These are phyloP conservation scores for Macadamia tetraphylla DNA, from an alignment of 164 flowering plant species.

Conservation along the genomic window DNA sequence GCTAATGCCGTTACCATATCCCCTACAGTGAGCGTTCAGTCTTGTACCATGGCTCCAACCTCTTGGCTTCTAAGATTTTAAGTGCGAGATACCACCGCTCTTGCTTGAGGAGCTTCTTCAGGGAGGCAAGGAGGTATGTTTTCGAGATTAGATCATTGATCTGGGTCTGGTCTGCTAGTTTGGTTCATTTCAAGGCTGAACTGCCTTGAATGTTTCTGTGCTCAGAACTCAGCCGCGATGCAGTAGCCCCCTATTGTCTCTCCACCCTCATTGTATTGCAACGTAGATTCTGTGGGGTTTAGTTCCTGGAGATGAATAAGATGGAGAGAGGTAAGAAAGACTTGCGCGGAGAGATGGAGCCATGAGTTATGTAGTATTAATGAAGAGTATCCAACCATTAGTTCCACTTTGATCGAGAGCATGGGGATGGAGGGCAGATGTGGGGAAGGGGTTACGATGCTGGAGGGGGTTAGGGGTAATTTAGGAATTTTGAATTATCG, in stretches of 20 bases:
- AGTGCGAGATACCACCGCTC: too few relatives aligned
- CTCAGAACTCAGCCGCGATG: conserved; percentile 61
- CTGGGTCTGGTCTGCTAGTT: conserved; percentile 15
- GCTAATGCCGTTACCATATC: conserved; percentile 26
- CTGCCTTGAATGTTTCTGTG: conserved; percentile 81
- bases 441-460: too few relatives aligned
- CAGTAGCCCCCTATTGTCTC: conserved; percentile 69
- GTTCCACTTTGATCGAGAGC: too few relatives aligned
- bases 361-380: neutral
- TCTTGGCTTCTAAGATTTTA: too few relatives aligned
- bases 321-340: conserved; percentile 6
- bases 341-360: conserved; percentile 28
- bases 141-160: conserved; percentile 1
- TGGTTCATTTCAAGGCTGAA: conserved; percentile 77
- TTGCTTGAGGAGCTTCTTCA: too few relatives aligned
- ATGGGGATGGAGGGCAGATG: too few relatives aligned
- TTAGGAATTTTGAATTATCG: too few relatives aligned
- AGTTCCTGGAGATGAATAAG: conserved; percentile 2
- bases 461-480: too few relatives aligned
- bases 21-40: conserved; percentile 28
- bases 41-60: conserved; percentile 22
- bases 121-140: too few relatives aligned
- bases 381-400: too few relatives aligned
- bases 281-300: neutral
- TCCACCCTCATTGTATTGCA: conserved; percentile 55